phyloP scores from a whole-genome alignment of 2,329 filamentous ascomycete species.

The Neonectria sp. region DNA sequence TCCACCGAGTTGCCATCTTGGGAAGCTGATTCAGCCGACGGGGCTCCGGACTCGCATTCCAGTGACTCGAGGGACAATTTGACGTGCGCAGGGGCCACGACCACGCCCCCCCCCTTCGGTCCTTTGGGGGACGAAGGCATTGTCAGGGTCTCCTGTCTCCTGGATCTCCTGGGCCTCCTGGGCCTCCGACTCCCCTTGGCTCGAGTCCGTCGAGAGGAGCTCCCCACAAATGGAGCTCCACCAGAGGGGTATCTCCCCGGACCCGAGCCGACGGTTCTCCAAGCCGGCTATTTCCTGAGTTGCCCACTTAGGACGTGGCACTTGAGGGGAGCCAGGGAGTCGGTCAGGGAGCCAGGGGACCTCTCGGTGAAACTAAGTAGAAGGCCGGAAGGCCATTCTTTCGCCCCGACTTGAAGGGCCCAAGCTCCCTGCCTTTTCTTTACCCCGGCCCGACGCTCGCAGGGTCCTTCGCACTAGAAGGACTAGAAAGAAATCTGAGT shows the following conservation, averaged over 20 bases:
- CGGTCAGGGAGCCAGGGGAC: constrained; percentile 17
- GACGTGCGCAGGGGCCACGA: not conserved
- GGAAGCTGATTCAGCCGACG: constrained; percentile 16
- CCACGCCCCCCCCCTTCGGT: not conserved
- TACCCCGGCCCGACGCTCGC: constrained; percentile 5
- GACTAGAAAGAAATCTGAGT: constrained; percentile 20
- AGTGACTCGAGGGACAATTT: constrained; percentile 18
- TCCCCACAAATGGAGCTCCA: constrained; percentile 8
- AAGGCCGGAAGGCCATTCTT: constrained; percentile 26
- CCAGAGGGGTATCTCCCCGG: constrained; percentile 24
- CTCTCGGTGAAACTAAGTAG: constrained; percentile 15
- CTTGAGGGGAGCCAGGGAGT: constrained; percentile 1
- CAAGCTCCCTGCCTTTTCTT: not conserved
- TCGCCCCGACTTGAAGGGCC: not conserved
- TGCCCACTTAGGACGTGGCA: constrained; percentile 20
- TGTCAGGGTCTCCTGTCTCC: not conserved
- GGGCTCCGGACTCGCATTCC: constrained; percentile 18
- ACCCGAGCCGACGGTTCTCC: constrained; percentile 42
- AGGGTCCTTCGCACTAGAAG: constrained; percentile 19
- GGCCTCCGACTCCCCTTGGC: not conserved
- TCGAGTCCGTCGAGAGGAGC: constrained; percentile 7
- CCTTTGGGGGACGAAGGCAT: not conserved
- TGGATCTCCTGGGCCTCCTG: not conserved
- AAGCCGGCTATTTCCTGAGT: constrained; percentile 32
- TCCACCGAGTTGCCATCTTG: constrained; percentile 21